Evolutionary conservation across 176 grass and related monocot species (phyloP).

Genomic region (Oryza rufipogon): DNA sequence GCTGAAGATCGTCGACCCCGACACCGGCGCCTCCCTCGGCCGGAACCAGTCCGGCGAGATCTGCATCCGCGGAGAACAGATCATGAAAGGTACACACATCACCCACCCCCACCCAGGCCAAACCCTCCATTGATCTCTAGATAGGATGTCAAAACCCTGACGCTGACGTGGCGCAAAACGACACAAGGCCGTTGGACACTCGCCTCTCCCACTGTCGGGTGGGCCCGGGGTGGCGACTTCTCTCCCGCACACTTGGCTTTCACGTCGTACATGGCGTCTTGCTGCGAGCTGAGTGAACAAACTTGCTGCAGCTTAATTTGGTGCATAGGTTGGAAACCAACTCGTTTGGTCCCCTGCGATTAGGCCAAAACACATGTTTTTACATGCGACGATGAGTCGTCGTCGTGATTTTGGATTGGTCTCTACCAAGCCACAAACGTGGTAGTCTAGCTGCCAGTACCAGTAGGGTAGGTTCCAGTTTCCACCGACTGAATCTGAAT

Average conservation of each 20-base stretch:
- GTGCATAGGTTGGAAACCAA: not conserved
- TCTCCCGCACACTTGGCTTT: not conserved
- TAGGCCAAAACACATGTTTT: not conserved
- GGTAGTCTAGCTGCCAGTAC: not conserved
- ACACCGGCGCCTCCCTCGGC: constrained; percentile 61
- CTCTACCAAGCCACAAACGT: not conserved
- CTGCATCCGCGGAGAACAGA: constrained; percentile 90
- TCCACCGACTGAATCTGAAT: not conserved
- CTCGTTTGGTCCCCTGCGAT: not conserved
- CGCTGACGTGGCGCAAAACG: not conserved
- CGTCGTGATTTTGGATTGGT: not conserved
- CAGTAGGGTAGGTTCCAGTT: not conserved
- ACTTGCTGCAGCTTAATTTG: not conserved
- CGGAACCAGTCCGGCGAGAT: constrained; percentile 84
- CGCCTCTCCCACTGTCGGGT: not conserved
- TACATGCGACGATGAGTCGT: not conserved
- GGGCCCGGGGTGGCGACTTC: not conserved
- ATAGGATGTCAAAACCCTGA: not conserved
- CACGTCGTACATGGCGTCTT: not conserved
- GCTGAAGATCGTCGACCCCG: constrained; percentile 81
- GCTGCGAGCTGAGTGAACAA: not conserved
- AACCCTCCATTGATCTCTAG: not conserved
- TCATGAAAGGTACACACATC: constrained; percentile 72
- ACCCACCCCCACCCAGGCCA: too few relatives aligned
- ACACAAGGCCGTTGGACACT: not conserved